Evolutionary conservation across 2,329 filamentous ascomycete genomes (phyloP).

Genomic region (Diaporthe citri): DNA sequence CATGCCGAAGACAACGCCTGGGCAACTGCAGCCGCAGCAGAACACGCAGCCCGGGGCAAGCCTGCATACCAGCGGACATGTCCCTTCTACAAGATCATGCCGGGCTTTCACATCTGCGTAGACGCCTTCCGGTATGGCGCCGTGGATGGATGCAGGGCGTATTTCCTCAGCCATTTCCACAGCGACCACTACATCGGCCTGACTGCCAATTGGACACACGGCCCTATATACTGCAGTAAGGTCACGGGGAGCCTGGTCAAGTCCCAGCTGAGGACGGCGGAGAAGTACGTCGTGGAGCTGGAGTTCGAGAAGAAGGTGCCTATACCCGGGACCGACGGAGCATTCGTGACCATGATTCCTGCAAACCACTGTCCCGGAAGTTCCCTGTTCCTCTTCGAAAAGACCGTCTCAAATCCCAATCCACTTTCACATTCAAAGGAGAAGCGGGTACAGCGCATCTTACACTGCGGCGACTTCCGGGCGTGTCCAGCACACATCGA

Average conservation of each 20-base stretch:
- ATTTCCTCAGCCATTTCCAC: constrained; percentile 98
- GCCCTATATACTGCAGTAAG: constrained; percentile 95
- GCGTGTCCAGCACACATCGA: constrained; percentile 87
- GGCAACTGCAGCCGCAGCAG: constrained; percentile 85
- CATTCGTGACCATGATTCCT: constrained; percentile 91
- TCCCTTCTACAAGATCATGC: constrained; percentile 98
- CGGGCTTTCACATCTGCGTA: constrained; percentile 91
- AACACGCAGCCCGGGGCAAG: constrained; percentile 83
- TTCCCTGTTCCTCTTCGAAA: constrained; percentile 93
- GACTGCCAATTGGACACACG: constrained; percentile 89
- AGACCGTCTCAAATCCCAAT: constrained; percentile 63
- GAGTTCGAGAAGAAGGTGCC: constrained; percentile 87
- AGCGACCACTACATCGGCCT: constrained; percentile 97
- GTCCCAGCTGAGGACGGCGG: constrained; percentile 86
- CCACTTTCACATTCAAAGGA: constrained; percentile 49
- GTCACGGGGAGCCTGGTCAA: constrained; percentile 92
- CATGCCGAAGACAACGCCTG: constrained; percentile 93
- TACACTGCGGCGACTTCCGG: constrained; percentile 96
- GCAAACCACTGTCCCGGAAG: constrained; percentile 98
- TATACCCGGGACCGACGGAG: constrained; percentile 85
- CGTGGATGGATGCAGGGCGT: constrained; percentile 90
- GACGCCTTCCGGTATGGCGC: constrained; percentile 97
- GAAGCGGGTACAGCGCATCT: constrained; percentile 79
- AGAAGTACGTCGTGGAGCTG: constrained; percentile 85
- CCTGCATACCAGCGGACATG: constrained; percentile 91